phyloP scores from a whole-genome alignment of 768 basidiomycete species.

The Tremella mesenterica region DNA sequence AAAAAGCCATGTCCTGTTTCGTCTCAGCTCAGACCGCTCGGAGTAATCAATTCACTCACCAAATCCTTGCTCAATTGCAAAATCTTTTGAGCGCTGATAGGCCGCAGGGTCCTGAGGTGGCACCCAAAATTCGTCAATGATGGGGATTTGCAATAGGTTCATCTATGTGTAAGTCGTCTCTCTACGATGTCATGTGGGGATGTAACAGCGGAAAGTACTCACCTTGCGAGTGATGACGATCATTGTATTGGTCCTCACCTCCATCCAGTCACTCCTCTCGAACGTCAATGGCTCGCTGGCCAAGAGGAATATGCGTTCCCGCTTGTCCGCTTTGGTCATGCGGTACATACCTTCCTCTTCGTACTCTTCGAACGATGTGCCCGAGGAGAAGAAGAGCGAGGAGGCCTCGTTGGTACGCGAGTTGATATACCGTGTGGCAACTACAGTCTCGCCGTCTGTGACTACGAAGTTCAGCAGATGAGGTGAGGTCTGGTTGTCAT shows the following conservation, averaged over 20 bases:
- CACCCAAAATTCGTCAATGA: slow-evolving; percentile 88
- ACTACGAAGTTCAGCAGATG: slow-evolving; percentile 93
- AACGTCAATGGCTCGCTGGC: slow-evolving; percentile 87
- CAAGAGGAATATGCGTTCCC: slow-evolving; percentile 83
- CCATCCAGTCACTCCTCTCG: slow-evolving; percentile 99
- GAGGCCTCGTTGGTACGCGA: slow-evolving; percentile 87
- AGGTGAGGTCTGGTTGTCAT: slow-evolving; percentile 50
- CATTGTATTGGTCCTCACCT: slow-evolving; percentile 93
- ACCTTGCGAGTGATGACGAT: slow-evolving; percentile 91
- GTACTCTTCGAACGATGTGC: slow-evolving; percentile 85
- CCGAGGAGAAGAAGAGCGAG: slow-evolving; percentile 92
- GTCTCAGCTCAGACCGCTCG: neutral
- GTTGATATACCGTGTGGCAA: slow-evolving; percentile 90
- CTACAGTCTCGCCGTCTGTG: slow-evolving; percentile 86
- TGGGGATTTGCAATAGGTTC: slow-evolving; percentile 87
- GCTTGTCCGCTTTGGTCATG: slow-evolving; percentile 90
- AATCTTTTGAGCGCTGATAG: slow-evolving; percentile 62
- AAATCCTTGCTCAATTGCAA: slow-evolving; percentile 84
- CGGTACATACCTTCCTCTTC: slow-evolving; percentile 80
- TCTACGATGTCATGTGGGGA: neutral
- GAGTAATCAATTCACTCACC: slow-evolving; percentile 19
- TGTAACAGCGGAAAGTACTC: slow-evolving; percentile 24
- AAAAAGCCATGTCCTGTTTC: slow-evolving; percentile 8
- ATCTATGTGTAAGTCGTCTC: slow-evolving; percentile 31
- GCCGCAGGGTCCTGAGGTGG: slow-evolving; percentile 70